Evolutionary conservation across 1,139 yeast species (phyloP).

Genomic region (Entelexis sorbosivorans): DNA sequence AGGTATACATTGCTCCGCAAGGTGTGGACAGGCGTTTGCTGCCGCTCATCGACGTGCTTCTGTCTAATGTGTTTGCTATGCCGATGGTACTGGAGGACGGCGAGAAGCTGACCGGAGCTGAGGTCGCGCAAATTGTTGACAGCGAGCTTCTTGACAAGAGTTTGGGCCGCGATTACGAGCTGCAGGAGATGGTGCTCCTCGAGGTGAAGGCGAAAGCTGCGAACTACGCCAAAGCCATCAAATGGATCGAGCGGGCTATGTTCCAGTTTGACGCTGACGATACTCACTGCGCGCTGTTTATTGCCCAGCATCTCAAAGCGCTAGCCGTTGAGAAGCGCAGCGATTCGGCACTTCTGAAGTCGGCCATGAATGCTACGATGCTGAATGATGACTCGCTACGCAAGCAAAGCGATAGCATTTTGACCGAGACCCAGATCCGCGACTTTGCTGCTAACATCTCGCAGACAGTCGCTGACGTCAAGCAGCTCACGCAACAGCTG

Average conservation of each 20-base stretch:
- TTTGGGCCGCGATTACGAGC: slow-evolving; percentile 44
- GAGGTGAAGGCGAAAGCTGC: slow-evolving; percentile 50
- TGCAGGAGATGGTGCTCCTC: slow-evolving; percentile 45
- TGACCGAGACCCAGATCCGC: slow-evolving; percentile 49
- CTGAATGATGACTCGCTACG: slow-evolving; percentile 51
- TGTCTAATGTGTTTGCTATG: slow-evolving; percentile 57
- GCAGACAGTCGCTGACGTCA: slow-evolving; percentile 43
- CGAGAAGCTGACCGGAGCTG: slow-evolving; percentile 50
- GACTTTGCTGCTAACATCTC: slow-evolving; percentile 43
- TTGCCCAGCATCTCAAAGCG: slow-evolving; percentile 65
- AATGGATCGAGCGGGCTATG: slow-evolving; percentile 62
- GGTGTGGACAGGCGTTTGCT: slow-evolving; percentile 47
- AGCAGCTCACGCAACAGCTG: slow-evolving; percentile 45
- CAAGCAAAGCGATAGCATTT: slow-evolving; percentile 55
- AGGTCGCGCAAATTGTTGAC: slow-evolving; percentile 61
- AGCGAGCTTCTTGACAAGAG: slow-evolving; percentile 48
- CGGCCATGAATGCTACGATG: slow-evolving; percentile 46
- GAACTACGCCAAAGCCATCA: slow-evolving; percentile 57
- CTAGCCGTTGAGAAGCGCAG: slow-evolving; percentile 72
- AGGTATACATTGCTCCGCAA: slow-evolving; percentile 46
- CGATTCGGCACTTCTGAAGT: slow-evolving; percentile 60
- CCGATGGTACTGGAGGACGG: slow-evolving; percentile 63
- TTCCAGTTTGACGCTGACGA: slow-evolving; percentile 61
- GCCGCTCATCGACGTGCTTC: slow-evolving; percentile 48
- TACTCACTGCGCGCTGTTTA: slow-evolving; percentile 53